Evolutionary conservation across 1,139 yeast species (phyloP), one percentile per base, ranked within the genome.

Genomic region (Citeromyces hawaiiensis): DNA sequence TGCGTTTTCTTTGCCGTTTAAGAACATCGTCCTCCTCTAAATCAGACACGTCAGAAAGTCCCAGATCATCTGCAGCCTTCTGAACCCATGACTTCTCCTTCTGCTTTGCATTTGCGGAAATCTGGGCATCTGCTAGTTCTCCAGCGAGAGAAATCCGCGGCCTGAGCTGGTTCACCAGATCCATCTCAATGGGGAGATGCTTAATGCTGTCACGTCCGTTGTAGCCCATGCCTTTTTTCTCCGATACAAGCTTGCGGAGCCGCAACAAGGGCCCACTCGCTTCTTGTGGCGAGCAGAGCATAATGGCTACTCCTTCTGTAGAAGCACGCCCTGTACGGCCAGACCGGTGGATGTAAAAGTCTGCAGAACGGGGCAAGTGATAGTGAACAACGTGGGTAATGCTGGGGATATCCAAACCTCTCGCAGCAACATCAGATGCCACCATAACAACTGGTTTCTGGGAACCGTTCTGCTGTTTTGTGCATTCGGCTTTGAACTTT

Each of bases 241-340:
- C 49, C 0, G 79, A 70, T 36, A 81, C 68, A 27, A 81, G 63
- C 47, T 71, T 75, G 50, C 94, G 70, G 41, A 91, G 68, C 55
- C 82, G 85, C 52, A 73, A 70, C 47, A 91, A 65, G 1, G 96
- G 93, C 0, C 95, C 95, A 42, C 87, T 72, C 0, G 94, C 83
- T 56, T 91, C 99, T 46, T 83, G 88, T 11, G 97, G 96, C 2
- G 96, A 83, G 51, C 96, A 87, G 42, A 91, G 66, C 71, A 87
- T 77, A 33, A 93, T 80, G 2, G 96, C 81, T 15, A 91, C 95
- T 66, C 99, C 99, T 55, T 85, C 93, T 40, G 72, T 73, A 0
- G 93, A 91, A 2, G 94, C 96, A 67, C 99, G 82, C 0, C 95
- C 98, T 16, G 98, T 93, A 70, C 99, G 78, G 45, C 99, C 99